phyloP scores from a whole-genome alignment of 352 stramenopile genomes.

The Phytophthora melonis region DNA sequence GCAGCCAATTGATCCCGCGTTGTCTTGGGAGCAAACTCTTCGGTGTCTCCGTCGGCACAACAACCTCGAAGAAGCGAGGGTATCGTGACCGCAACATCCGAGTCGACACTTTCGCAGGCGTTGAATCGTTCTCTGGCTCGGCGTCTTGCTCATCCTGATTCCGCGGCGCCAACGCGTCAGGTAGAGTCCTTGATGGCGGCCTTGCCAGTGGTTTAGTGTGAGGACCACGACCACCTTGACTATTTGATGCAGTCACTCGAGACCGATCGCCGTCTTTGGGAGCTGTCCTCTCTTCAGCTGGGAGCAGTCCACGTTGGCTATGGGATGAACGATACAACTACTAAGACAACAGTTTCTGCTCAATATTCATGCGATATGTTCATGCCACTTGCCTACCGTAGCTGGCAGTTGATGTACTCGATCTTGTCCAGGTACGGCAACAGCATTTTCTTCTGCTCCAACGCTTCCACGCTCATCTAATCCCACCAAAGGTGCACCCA shows the following conservation, averaged over 20 bases:
- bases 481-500: not conserved
- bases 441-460: conserved; percentile 86
- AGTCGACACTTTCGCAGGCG: conserved; percentile 25
- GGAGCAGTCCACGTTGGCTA: conserved; percentile 58
- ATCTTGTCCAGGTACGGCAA: conserved; percentile 89
- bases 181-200: conserved; percentile 12
- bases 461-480: conserved; percentile 63
- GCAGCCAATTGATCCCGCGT: conserved; percentile 69
- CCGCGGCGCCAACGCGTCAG: not conserved
- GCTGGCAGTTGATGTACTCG: conserved; percentile 88
- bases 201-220: conserved; percentile 17
- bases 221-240: conserved; percentile 3
- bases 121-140: conserved; percentile 2
- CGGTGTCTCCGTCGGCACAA: conserved; percentile 25
- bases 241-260: not conserved
- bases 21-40: conserved; percentile 35
- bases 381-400: conserved; percentile 46
- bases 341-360: not conserved
- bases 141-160: conserved; percentile 40
- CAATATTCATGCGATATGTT: not conserved
- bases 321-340: not conserved
- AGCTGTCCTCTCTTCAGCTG: conserved; percentile 27
- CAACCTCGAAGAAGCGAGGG: conserved; percentile 54
- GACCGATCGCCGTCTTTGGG: conserved; percentile 11
- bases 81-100: conserved; percentile 58